A percentile compares a stretch with the other conserved stretches of the same genome.
Conservation (phyloP, 768 basidiomycete species). For the Sarcodon sp. region DNA sequence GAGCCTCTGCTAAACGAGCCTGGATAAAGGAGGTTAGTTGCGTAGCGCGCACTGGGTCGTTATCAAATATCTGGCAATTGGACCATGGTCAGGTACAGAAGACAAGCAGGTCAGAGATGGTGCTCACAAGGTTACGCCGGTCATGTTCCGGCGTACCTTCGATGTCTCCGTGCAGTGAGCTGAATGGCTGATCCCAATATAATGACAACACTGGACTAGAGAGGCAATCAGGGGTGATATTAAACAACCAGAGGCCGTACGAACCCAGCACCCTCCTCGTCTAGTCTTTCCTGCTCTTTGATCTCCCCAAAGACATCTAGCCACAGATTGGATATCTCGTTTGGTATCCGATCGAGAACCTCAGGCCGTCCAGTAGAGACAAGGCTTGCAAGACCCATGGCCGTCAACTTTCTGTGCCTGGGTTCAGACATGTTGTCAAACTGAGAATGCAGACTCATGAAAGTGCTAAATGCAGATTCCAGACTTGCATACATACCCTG, state of each 20-base stretch:
- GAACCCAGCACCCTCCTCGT: slow-evolving; percentile 12
- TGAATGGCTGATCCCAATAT: slow-evolving; percentile 63
- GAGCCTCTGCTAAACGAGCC: slow-evolving; percentile 48
- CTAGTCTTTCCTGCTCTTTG: slow-evolving; percentile 45
- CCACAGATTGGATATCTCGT: slow-evolving; percentile 81
- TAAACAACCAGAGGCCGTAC: neutral
- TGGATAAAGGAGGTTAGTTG: slow-evolving; percentile 52
- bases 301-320: slow-evolving; percentile 81
- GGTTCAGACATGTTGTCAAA: slow-evolving; percentile 89
- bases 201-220: slow-evolving; percentile 28
- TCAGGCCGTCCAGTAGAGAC: slow-evolving; percentile 65
- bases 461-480: neutral
- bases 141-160: slow-evolving; percentile 64
- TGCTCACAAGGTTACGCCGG: slow-evolving; percentile 60
- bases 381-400: slow-evolving; percentile 70
- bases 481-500: slow-evolving; percentile 32
- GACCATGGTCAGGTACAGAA: neutral
- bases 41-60: slow-evolving; percentile 58
- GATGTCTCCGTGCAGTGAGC: slow-evolving; percentile 45
- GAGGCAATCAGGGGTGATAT: neutral
- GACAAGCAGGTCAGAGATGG: neutral
- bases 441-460: slow-evolving; percentile 23
- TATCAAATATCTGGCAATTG: slow-evolving; percentile 42
- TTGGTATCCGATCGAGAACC: slow-evolving; percentile 56
- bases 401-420: slow-evolving; percentile 68